Conservation (phyloP, 768 basidiomycete species). For the Crassisporium funariophilum region DNA sequence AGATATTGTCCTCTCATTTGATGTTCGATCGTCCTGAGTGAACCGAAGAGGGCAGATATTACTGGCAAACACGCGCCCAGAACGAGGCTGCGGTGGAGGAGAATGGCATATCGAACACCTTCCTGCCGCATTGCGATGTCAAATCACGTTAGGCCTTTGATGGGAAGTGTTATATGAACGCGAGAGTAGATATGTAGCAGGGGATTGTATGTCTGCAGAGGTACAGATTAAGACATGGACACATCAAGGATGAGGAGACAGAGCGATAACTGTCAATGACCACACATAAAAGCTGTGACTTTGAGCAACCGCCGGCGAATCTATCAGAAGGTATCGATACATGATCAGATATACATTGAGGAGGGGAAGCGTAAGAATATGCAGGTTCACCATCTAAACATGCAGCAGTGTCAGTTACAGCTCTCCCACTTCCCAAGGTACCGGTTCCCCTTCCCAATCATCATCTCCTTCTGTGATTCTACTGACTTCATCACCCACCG, state of each 20-base stretch:
- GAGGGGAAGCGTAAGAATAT: constrained; percentile 22
- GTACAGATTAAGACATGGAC: no score
- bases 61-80: constrained; percentile 22
- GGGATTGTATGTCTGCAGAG: no score
- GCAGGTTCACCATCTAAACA: constrained; percentile 22
- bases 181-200: no score
- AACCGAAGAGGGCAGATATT: constrained; percentile 12
- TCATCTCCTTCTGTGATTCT: constrained; percentile 48
- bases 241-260: no score
- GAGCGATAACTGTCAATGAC: no score
- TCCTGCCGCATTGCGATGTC: constrained; percentile 13
- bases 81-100: constrained; percentile 27
- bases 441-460: constrained; percentile 82
- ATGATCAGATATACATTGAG: constrained; percentile 14
- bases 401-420: constrained; percentile 41
- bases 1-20: constrained; percentile 23
- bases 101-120: constrained; percentile 7
- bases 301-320: not conserved
- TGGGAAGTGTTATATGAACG: not conserved
- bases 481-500: constrained; percentile 23
- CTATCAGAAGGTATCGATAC: constrained; percentile 13
- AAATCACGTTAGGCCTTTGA: not conserved
- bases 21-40: constrained; percentile 28
- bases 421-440: constrained; percentile 82
- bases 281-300: no score